Evolutionary conservation across 192 early-diverging fungal genomes (phyloP).

Genomic region (Obelidium mucronatum): DNA sequence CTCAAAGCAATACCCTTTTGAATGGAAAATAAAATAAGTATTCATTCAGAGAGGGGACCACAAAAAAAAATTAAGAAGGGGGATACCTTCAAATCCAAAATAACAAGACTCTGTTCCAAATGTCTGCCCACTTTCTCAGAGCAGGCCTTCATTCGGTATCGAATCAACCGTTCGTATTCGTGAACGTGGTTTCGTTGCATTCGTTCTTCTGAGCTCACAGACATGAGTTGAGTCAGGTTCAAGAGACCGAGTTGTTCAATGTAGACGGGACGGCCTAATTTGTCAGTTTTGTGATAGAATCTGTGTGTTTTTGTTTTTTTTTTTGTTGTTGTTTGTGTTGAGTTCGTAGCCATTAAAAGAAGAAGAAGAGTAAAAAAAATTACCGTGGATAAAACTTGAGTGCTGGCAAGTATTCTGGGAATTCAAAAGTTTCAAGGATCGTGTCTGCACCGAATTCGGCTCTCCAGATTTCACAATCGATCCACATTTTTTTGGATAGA

Average conservation of each 20-base stretch:
- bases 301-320: slow-evolving; percentile 29
- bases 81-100: slow-evolving; percentile 82
- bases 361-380: not conserved
- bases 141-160: slow-evolving; percentile 81
- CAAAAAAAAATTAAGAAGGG: not conserved
- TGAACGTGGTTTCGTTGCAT: slow-evolving; percentile 77
- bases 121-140: slow-evolving; percentile 65
- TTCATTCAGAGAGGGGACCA: not conserved
- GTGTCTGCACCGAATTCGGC: slow-evolving; percentile 67
- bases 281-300: slow-evolving; percentile 92
- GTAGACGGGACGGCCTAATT: slow-evolving; percentile 87
- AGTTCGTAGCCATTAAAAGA: not conserved
- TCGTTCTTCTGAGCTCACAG: slow-evolving; percentile 70
- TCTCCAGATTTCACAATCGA: slow-evolving; percentile 71
- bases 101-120: slow-evolving; percentile 85
- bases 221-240: slow-evolving; percentile 68
- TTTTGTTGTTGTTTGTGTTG: not conserved
- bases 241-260: slow-evolving; percentile 85
- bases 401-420: slow-evolving; percentile 69
- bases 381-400: slow-evolving; percentile 66
- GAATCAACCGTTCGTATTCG: slow-evolving; percentile 75
- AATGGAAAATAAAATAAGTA: not conserved
- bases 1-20: slow-evolving; percentile 72
- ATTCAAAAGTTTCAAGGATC: slow-evolving; percentile 62
- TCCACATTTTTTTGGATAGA: slow-evolving; percentile 76